phyloP scores from a whole-genome alignment of 208 protist genomes.

The Herpetomonas tarakana region DNA sequence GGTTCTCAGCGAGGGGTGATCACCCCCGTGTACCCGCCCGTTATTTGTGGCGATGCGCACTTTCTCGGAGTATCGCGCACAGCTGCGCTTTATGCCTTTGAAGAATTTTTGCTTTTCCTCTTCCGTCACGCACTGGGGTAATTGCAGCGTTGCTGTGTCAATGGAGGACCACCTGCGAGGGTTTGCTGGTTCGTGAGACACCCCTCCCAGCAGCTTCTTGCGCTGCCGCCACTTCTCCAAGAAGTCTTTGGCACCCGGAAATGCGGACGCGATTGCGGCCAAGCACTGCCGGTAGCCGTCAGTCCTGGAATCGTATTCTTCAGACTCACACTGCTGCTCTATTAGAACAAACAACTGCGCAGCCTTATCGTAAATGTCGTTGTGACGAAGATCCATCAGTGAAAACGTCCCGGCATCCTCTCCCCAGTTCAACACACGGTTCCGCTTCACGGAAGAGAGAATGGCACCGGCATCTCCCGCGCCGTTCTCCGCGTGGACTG shows the following conservation, averaged over 20 bases:
- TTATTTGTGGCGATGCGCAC: constrained; percentile 41
- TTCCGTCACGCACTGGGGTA: constrained; percentile 3
- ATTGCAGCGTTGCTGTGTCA: background rate
- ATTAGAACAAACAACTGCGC: constrained; percentile 6
- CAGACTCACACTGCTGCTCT: background rate
- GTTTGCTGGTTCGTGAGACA: background rate
- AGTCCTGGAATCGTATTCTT: background rate
- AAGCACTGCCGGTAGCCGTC: background rate
- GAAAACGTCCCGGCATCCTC: background rate
- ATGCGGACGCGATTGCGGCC: background rate
- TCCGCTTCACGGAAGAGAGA: background rate
- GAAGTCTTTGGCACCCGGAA: background rate
- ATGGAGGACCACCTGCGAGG: background rate
- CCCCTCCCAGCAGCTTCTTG: background rate
- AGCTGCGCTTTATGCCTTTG: constrained; percentile 5
- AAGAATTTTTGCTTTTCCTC: constrained; percentile 32
- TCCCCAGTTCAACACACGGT: background rate
- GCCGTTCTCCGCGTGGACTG: background rate
- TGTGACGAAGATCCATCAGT: background rate
- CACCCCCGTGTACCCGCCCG: constrained; percentile 24
- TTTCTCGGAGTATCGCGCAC: constrained; percentile 8
- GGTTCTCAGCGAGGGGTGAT: constrained; percentile 18
- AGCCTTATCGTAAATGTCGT: background rate
- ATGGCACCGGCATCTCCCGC: background rate
- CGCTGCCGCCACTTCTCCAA: constrained; percentile 25